Percentiles rank a stretch among this genome's conserved stretches.
These are phyloP conservation scores for Ceratocystis papillata DNA, from an alignment of 2,329 filamentous ascomycete species.

Conservation along the genomic window DNA sequence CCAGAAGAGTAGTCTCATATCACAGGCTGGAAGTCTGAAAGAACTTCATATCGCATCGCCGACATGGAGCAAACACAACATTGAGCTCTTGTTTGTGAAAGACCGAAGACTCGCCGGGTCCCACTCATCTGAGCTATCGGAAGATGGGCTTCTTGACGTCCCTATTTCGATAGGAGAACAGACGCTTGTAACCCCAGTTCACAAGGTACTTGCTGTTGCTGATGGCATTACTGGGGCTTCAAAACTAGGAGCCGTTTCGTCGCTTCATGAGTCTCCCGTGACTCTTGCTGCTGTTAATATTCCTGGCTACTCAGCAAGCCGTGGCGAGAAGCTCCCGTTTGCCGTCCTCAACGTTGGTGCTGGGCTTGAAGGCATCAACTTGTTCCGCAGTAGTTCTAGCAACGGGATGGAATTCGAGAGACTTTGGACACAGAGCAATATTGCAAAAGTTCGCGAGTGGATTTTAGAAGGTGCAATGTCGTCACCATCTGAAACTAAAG, in stretches of 20 bases:
- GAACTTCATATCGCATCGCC: slow-evolving; percentile 55
- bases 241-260: slow-evolving; percentile 38
- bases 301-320: slow-evolving; percentile 34
- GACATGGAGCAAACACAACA: slow-evolving; percentile 46
- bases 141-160: slow-evolving; percentile 58
- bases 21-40: slow-evolving; percentile 27
- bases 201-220: slow-evolving; percentile 64
- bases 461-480: slow-evolving; percentile 40
- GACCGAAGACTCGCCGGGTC: slow-evolving; percentile 34
- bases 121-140: slow-evolving; percentile 32
- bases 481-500: slow-evolving; percentile 45
- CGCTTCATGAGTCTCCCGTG: slow-evolving; percentile 33
- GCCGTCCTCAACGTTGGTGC: slow-evolving; percentile 52
- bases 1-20: slow-evolving; percentile 25
- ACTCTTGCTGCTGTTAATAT: slow-evolving; percentile 51
- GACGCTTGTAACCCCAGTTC: slow-evolving; percentile 55
- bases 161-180: slow-evolving; percentile 10
- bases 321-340: slow-evolving; percentile 37
- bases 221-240: slow-evolving; percentile 61
- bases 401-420: slow-evolving; percentile 63
- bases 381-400: slow-evolving; percentile 57
- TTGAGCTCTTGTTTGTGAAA: slow-evolving; percentile 54
- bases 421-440: slow-evolving; percentile 61
- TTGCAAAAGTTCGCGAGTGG: slow-evolving; percentile 57
- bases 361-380: slow-evolving; percentile 51